Evolutionary conservation across 202 grass and related monocot genomes (phyloP).

Genomic region (Hordeum pubiflorum): DNA sequence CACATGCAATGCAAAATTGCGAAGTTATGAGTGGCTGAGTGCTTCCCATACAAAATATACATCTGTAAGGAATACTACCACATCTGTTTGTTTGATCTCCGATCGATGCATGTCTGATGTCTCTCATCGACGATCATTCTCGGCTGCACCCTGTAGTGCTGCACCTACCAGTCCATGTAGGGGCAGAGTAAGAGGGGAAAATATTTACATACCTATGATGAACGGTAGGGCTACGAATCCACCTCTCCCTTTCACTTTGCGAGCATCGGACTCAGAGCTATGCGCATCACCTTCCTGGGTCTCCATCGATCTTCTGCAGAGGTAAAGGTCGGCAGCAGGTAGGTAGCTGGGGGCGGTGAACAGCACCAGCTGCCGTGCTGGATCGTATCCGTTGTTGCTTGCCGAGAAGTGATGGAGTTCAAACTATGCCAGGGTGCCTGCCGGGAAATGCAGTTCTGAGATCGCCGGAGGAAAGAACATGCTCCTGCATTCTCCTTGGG

Average conservation of each 20-base stretch:
- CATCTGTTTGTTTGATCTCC: too few species aligned
- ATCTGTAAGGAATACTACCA: too few species aligned
- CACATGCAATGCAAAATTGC: too few species aligned
- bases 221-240: constrained; percentile 19
- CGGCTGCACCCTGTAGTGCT: background rate
- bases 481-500: background rate
- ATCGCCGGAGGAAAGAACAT: background rate
- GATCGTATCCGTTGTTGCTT: background rate
- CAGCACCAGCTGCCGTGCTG: background rate
- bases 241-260: background rate
- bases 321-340: background rate
- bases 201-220: constrained; percentile 26
- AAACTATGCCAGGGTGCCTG: background rate
- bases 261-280: background rate
- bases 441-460: background rate
- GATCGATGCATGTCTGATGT: too few species aligned
- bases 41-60: too few species aligned
- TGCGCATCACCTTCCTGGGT: background rate
- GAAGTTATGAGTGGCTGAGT: too few species aligned
- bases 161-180: background rate
- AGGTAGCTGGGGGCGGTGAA: background rate
- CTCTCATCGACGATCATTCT: background rate
- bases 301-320: constrained; percentile 19
- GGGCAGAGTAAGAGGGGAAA: background rate
- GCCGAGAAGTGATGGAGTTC: background rate